Evolutionary conservation across 805 yeast genomes (phyloP).

Genomic region (Yarrowia hollandica): DNA sequence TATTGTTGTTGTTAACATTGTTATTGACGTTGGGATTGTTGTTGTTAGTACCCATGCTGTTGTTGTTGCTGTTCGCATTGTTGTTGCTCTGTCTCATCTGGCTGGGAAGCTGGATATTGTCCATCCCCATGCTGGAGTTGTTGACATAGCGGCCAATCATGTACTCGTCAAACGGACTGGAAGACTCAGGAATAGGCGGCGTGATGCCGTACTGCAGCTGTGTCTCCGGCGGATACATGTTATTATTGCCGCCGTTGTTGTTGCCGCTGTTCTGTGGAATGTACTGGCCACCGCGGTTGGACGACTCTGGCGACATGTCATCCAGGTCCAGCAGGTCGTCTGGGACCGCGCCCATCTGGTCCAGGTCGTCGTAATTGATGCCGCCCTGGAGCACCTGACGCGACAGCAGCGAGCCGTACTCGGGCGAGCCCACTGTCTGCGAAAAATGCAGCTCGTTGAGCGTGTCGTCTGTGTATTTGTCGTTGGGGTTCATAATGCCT

Average conservation of each 20-base stretch:
- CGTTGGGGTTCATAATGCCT: conserved; percentile 29
- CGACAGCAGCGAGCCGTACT: conserved; percentile 21
- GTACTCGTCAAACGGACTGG: conserved; percentile 40
- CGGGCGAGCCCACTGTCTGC: conserved; percentile 28
- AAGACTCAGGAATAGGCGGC: conserved; percentile 37
- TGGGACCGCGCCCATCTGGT: conserved; percentile 4
- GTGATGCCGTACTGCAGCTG: conserved; percentile 33
- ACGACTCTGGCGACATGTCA: conserved; percentile 31
- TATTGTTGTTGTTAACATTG: conserved; percentile 17
- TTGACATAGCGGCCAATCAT: conserved; percentile 30
- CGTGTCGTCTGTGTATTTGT: conserved; percentile 29
- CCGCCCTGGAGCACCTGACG: conserved; percentile 24
- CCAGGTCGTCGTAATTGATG: conserved; percentile 29
- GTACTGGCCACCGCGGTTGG: conserved; percentile 28
- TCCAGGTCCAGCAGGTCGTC: conserved; percentile 37
- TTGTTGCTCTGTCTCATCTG: background rate
- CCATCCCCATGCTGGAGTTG: background rate
- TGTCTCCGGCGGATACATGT: conserved; percentile 22
- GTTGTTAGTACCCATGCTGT: conserved; percentile 27
- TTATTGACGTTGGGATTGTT: background rate
- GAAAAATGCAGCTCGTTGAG: conserved; percentile 27
- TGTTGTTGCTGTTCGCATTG: background rate
- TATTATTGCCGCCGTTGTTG: background rate
- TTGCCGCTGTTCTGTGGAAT: background rate
- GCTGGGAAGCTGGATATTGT: background rate